A percentile compares a stretch with the other conserved stretches of the same genome.
These are phyloP conservation scores for Fusarium illudens DNA, from an alignment of 2,329 filamentous ascomycete species.

Conservation along the genomic window DNA sequence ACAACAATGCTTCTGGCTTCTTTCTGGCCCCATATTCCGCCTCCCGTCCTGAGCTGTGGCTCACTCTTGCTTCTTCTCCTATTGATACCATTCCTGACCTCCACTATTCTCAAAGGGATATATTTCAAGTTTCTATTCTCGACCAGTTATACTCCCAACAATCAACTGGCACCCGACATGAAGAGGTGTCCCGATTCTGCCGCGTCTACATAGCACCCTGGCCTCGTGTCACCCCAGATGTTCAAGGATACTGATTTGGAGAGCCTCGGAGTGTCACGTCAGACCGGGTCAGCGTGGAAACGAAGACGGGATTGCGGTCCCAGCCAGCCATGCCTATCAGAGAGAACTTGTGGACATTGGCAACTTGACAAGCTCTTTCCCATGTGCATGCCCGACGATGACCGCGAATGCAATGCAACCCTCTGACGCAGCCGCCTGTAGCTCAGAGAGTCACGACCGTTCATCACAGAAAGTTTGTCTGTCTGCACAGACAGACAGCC, in stretches of 20 bases:
- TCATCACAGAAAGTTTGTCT: background rate
- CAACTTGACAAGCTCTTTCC: conserved; percentile 3
- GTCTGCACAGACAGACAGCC: background rate
- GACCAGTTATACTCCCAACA: conserved; percentile 1
- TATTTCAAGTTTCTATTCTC: background rate
- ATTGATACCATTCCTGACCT: conserved; percentile 30
- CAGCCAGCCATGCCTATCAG: conserved; percentile 1
- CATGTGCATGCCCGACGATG: conserved; percentile 6
- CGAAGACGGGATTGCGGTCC: background rate
- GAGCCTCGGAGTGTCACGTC: conserved; percentile 16
- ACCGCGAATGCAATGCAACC: conserved; percentile 30
- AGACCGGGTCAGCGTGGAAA: conserved; percentile 1
- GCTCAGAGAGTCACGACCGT: background rate
- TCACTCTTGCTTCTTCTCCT: conserved; percentile 9
- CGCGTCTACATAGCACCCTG: background rate
- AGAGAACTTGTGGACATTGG: background rate
- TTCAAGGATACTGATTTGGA: conserved; percentile 7
- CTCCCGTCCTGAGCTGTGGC: conserved; percentile 13
- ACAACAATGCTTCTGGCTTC: conserved; percentile 26
- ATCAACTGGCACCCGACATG: background rate
- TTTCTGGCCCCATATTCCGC: conserved; percentile 24
- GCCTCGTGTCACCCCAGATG: background rate
- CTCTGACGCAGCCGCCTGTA: conserved; percentile 12
- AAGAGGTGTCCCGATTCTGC: conserved; percentile 2
- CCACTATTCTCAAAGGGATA: background rate